Evolutionary conservation across 2,329 filamentous ascomycete species (phyloP).

Genomic region (Colletotrichum sp.): DNA sequence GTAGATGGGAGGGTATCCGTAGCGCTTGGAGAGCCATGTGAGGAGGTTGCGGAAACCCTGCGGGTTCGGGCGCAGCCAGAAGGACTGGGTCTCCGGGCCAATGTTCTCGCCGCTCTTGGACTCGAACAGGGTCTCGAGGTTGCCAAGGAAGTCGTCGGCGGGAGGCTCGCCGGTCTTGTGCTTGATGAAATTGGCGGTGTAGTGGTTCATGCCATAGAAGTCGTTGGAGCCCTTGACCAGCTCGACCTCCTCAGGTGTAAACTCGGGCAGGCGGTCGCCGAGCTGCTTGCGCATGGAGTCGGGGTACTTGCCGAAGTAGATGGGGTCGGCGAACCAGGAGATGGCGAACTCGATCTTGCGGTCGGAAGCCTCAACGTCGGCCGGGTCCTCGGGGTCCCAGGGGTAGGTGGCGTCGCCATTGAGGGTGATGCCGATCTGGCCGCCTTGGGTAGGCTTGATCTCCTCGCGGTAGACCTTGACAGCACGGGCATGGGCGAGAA

Average conservation of each 20-base stretch:
- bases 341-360: constrained; percentile 89
- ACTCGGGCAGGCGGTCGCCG: constrained; percentile 76
- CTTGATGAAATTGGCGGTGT: constrained; percentile 86
- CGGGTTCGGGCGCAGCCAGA: constrained; percentile 80
- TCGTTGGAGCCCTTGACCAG: constrained; percentile 88
- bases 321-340: constrained; percentile 86
- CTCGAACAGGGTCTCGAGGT: constrained; percentile 74
- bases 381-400: constrained; percentile 78
- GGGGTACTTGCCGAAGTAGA: constrained; percentile 86
- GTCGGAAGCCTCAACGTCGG: constrained; percentile 76
- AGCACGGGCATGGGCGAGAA: constrained; percentile 80
- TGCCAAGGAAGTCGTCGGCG: constrained; percentile 73
- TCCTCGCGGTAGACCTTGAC: constrained; percentile 85
- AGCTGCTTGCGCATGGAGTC: constrained; percentile 84
- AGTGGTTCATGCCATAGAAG: constrained; percentile 96
- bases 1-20: constrained; percentile 78
- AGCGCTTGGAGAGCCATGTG: constrained; percentile 78
- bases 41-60: constrained; percentile 79
- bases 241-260: constrained; percentile 73
- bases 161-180: constrained; percentile 68
- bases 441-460: constrained; percentile 74
- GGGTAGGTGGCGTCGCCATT: constrained; percentile 86
- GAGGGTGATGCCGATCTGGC: constrained; percentile 86
- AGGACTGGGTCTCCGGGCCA: constrained; percentile 81
- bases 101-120: constrained; percentile 77